A percentile compares a stretch with the other conserved stretches of the same genome.
Evolutionary conservation across 768 basidiomycete genomes (phyloP).

Genomic region (Russula olivacea): DNA sequence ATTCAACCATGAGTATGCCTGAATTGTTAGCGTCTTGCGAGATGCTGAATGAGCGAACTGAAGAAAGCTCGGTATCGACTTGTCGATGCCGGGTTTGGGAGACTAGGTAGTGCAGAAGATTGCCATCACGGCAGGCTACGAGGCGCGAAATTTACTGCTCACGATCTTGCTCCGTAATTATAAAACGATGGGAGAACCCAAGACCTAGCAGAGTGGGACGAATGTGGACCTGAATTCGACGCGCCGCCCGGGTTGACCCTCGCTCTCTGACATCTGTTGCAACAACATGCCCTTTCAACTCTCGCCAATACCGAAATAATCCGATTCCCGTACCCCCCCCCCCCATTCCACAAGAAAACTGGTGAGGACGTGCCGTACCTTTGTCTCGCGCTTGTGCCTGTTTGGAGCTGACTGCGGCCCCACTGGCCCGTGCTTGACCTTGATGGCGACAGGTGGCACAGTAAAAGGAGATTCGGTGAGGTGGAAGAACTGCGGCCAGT

Average conservation of each 20-base stretch:
- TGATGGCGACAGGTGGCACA: slow-evolving; percentile 14
- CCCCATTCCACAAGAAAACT: slow-evolving; percentile 19
- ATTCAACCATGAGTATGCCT: slow-evolving; percentile 29
- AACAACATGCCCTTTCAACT: not conserved
- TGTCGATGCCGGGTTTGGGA: slow-evolving; percentile 35
- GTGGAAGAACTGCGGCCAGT: slow-evolving; percentile 29
- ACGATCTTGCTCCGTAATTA: no score
- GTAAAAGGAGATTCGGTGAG: not conserved
- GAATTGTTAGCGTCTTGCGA: no score
- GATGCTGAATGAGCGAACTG: slow-evolving; percentile 37
- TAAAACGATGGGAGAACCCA: no score
- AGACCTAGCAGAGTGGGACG: no score
- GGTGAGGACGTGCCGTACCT: slow-evolving; percentile 25
- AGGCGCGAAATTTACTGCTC: slow-evolving; percentile 32
- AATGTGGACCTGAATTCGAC: no score
- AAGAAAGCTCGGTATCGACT: slow-evolving; percentile 41
- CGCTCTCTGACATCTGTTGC: not conserved
- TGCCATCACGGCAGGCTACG: slow-evolving; percentile 41
- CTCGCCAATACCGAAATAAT: slow-evolving; percentile 60
- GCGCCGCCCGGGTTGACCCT: no score
- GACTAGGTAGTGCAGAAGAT: no score
- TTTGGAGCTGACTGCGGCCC: no score
- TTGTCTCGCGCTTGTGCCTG: slow-evolving; percentile 1
- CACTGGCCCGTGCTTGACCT: slow-evolving; percentile 28
- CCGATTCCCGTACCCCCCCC: no score